phyloP scores from a whole-genome alignment of 257 asterid species.

The Solanum clarkiae region DNA sequence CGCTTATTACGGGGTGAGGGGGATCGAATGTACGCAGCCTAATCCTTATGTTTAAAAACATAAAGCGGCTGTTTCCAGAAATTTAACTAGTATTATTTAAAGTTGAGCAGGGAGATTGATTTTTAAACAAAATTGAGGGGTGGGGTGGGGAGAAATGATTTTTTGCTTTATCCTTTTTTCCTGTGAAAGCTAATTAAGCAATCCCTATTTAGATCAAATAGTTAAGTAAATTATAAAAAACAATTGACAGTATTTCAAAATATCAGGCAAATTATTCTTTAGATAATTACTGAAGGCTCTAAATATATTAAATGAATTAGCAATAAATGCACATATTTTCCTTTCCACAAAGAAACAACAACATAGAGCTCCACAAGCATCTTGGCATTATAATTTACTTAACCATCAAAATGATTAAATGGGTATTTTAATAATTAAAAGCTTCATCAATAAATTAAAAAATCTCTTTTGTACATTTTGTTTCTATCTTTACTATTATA shows the following conservation, averaged over 20 bases:
- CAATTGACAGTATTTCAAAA: not conserved
- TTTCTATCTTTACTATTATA: not conserved
- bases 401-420: not conserved
- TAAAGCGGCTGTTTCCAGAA: no score
- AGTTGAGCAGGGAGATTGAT: no score
- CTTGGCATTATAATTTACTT: not conserved
- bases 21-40: no score
- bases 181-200: not conserved
- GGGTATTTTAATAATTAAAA: not conserved
- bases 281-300: not conserved
- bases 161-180: no score
- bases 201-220: not conserved
- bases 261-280: not conserved
- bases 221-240: not conserved
- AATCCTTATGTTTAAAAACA: no score
- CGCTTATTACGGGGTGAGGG: no score
- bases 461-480: not conserved
- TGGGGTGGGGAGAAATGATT: no score
- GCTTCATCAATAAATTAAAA: not conserved
- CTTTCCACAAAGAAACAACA: not conserved
- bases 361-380: not conserved
- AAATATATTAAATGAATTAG: not conserved
- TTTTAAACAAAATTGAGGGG: no score
- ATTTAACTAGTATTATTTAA: no score
- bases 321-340: not conserved